Evolutionary conservation across 1,284 basidiomycete genomes (phyloP), one percentile per base, ranked within the genome.

Genomic region (Microbotryum intermedium): DNA sequence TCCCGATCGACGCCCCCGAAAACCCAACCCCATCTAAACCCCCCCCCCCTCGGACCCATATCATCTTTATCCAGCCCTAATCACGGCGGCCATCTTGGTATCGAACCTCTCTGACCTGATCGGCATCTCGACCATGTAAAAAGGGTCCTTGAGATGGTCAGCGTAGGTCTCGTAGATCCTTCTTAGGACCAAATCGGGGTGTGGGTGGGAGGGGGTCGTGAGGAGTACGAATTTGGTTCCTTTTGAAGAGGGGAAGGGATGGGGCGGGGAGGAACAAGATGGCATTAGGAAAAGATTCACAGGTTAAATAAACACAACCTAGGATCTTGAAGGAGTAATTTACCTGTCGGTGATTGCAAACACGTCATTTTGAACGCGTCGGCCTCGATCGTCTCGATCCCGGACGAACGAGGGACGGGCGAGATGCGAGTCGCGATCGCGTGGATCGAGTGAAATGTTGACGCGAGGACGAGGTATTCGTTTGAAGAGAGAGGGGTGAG

Each of bases 111-210:
- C 87, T 55, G 59, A 61, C 2, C 94, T 84, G 68, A 98, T 94
- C 1, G 95, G 95, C 94, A 98, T 98, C 76, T 98, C 95, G 28
- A 88, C 87, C 4, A 91, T 95, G 74, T 98, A 92, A 77, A 98
- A 99, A 1, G 95, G 95, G 73, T 97, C 97, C 80, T 98, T 97
- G 11, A 86, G 77, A 3, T 82, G 75, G 59, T 93, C 90, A 39
- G 86, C 83, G 28, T 76, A 77, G 2, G 74, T 70, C 47, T 71
- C 68, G 61, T 74, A 74, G 20, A 71, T 65, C 9, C 61, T 59
- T 11, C 60, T 55, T 11, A 77, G 66, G 26, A 75, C 68, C 4
- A 65, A 61, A 0, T 68, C 65, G 20, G 79, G 61, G 58, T 82
- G 81, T 57, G 81, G 76, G 72, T 94, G 87, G 50, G 84, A 79